A percentile compares a stretch with the other conserved stretches of the same genome.
phyloP scores from a whole-genome alignment of 768 basidiomycete species.

The Pulveroboletus frians region DNA sequence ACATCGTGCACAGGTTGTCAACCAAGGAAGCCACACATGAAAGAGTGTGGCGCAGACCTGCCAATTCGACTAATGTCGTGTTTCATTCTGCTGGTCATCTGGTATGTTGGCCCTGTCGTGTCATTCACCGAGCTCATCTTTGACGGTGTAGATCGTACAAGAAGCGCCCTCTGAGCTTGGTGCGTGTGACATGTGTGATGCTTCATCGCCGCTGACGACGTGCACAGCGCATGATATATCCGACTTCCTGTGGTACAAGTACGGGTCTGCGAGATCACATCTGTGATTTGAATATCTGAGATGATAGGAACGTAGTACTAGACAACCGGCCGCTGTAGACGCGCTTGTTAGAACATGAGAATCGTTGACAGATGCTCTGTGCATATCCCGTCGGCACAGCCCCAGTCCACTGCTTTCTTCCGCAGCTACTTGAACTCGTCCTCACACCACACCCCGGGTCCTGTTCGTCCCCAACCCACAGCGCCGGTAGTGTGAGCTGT shows the following conservation, averaged over 20 bases:
- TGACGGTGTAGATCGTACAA: constrained; percentile 20
- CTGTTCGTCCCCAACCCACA: constrained; percentile 1
- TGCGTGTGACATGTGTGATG: constrained; percentile 3
- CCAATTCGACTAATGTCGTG: constrained; percentile 25
- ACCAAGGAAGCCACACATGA: constrained; percentile 9
- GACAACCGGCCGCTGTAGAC: not conserved
- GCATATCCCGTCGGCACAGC: not conserved
- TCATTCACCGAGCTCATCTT: not conserved
- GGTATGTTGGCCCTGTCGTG: constrained; percentile 16
- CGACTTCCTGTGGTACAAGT: constrained; percentile 18
- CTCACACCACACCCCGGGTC: not conserved
- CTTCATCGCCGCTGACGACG: not conserved
- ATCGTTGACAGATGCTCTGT: not conserved
- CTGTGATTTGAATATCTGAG: not conserved
- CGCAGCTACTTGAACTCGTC: not conserved
- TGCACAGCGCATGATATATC: constrained; percentile 23
- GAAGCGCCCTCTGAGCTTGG: constrained; percentile 29
- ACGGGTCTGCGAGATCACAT: constrained; percentile 1
- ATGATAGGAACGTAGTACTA: not conserved
- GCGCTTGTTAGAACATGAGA: not conserved
- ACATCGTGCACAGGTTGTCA: constrained; percentile 9
- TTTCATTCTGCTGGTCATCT: constrained; percentile 27
- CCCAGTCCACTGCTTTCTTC: not conserved
- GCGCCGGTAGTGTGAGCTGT: not conserved
- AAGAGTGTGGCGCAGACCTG: constrained; percentile 29